phyloP scores from a whole-genome alignment of 139 green algal genomes.

The Closterium sp. region DNA sequence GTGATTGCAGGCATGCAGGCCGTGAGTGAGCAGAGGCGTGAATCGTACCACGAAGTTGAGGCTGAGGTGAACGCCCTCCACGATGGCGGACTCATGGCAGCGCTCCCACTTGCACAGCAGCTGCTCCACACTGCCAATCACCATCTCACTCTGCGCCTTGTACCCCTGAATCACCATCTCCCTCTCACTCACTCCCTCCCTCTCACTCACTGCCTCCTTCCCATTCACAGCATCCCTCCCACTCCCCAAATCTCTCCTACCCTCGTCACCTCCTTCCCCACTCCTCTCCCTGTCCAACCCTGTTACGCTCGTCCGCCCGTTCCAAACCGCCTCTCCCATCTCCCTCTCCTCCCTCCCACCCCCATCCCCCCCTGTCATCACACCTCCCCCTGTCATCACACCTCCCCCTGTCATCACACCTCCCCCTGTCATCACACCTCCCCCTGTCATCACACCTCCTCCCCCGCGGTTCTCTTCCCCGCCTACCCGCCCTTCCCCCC shows the following conservation, averaged over 20 bases:
- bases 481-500: no score
- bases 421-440: no score
- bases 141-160: slow-evolving; percentile 73
- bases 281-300: neutral
- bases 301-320: neutral
- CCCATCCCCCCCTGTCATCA: no score
- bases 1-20: no score
- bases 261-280: neutral
- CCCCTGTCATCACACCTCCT: no score
- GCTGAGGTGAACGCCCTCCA: slow-evolving; percentile 75
- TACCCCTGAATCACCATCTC: slow-evolving; percentile 33
- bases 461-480: no score
- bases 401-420: no score
- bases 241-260: neutral
- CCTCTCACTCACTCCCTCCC: neutral
- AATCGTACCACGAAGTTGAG: slow-evolving; percentile 61
- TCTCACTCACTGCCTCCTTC: neutral
- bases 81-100: slow-evolving; percentile 66
- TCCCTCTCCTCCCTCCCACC: no score
- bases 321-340: no score
- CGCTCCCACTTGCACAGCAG: slow-evolving; percentile 68
- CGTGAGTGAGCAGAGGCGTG: no score
- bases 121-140: slow-evolving; percentile 70
- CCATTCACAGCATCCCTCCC: neutral
- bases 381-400: no score